Evolutionary conservation across 78 protist species (phyloP).

Genomic region (Cyanophora paradoxa): DNA sequence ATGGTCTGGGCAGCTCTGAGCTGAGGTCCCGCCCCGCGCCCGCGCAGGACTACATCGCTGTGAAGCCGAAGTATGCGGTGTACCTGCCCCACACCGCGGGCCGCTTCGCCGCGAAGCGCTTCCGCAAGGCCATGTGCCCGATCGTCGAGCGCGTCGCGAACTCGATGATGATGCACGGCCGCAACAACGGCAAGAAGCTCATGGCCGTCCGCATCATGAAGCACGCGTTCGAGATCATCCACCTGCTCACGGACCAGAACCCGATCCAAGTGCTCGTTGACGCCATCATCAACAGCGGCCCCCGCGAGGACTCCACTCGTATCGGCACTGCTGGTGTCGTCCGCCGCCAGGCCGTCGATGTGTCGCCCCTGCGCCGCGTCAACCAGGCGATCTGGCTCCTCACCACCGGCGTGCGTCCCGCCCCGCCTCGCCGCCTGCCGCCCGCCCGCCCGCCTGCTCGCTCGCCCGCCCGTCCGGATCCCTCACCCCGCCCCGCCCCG

Average conservation of each 20-base stretch:
- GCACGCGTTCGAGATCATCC: constrained; percentile 98
- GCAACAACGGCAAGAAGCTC: constrained; percentile 99
- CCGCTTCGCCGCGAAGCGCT: constrained; percentile 89
- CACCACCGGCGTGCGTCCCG: constrained; percentile 71
- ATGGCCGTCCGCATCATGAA: constrained; percentile 96
- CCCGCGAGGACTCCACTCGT: constrained; percentile 99
- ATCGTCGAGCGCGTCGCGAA: constrained; percentile 89
- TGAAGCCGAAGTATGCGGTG: constrained; percentile 56
- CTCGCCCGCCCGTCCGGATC: too few relatives aligned
- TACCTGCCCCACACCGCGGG: constrained; percentile 99
- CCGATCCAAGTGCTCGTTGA: constrained; percentile 83
- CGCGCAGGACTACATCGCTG: constrained; percentile 86
- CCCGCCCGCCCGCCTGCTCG: too few relatives aligned
- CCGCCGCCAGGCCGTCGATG: constrained; percentile 99
- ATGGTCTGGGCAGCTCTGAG: neutral
- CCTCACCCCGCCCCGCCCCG: too few relatives aligned
- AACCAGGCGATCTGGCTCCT: constrained; percentile 93
- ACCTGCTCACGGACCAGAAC: constrained; percentile 95
- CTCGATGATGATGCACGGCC: constrained; percentile 95
- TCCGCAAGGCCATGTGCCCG: constrained; percentile 99
- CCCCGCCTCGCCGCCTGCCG: too few relatives aligned
- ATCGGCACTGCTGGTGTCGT: constrained; percentile 97
- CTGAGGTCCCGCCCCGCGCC: constrained; percentile 8
- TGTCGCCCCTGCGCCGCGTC: constrained; percentile 99
- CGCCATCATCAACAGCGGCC: constrained; percentile 93